A percentile compares a stretch with the other conserved stretches of the same genome.
Evolutionary conservation across 768 basidiomycete genomes (phyloP).

Genomic region (Crepidotus variabilis): DNA sequence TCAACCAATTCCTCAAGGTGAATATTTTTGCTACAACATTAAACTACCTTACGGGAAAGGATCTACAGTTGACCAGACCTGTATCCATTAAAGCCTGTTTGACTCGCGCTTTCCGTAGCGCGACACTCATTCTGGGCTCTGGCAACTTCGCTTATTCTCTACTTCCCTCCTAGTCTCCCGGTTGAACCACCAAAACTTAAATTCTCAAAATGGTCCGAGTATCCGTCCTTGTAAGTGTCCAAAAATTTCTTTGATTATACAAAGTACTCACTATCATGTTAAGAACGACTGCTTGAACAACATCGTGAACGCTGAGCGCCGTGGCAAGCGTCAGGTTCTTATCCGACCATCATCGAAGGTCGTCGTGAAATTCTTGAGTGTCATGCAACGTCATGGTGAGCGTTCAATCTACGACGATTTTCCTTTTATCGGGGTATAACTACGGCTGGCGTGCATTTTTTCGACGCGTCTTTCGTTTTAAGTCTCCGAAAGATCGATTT

Average conservation of each 20-base stretch:
- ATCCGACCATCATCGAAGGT: conserved; percentile 98
- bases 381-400: conserved; percentile 99
- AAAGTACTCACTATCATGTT: conserved; percentile 1
- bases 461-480: conserved; percentile 79
- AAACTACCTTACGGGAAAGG: too few species aligned
- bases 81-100: conserved; percentile 43
- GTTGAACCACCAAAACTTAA: conserved; percentile 11
- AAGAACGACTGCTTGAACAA: conserved; percentile 75
- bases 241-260: not conserved
- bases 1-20: conserved; percentile 6
- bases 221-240: conserved; percentile 76
- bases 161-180: conserved; percentile 16
- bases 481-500: conserved; percentile 68
- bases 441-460: conserved; percentile 66
- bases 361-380: conserved; percentile 93
- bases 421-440: conserved; percentile 70
- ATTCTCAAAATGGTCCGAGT: conserved; percentile 76
- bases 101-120: conserved; percentile 79
- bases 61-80: not conserved
- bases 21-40: too few species aligned
- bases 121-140: conserved; percentile 81
- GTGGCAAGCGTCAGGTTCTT: conserved; percentile 99
- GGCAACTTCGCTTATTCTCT: conserved; percentile 29
- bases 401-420: conserved; percentile 7
- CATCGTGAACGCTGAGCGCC: conserved; percentile 99